Conservation (phyloP, 2,329 filamentous ascomycete species). For the Lecanosticta acicola region DNA sequence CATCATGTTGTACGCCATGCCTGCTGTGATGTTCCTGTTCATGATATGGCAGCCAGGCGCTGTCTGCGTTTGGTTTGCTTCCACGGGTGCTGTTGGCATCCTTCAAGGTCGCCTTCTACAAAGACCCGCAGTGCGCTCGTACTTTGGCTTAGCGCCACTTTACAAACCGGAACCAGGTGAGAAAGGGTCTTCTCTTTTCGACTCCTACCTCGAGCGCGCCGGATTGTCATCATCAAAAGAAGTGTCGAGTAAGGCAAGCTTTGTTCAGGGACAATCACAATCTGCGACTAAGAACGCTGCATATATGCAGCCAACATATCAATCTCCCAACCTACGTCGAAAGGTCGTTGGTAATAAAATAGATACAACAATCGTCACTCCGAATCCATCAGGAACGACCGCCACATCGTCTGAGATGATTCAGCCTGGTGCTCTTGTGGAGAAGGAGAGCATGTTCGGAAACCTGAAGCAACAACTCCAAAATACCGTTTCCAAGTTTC, state of each 20-base stretch:
- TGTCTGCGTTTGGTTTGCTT: constrained; percentile 59
- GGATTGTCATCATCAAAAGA: constrained; percentile 1
- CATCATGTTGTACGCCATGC: constrained; percentile 46
- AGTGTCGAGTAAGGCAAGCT: not conserved
- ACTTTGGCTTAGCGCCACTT: constrained; percentile 37
- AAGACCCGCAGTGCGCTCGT: constrained; percentile 32
- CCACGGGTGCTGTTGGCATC: constrained; percentile 38
- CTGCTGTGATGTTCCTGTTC: constrained; percentile 49
- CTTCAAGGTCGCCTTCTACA: constrained; percentile 37
- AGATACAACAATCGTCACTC: constrained; percentile 13
- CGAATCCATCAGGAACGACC: constrained; percentile 1
- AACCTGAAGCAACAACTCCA: not conserved
- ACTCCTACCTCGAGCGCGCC: constrained; percentile 2
- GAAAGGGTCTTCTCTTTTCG: constrained; percentile 5
- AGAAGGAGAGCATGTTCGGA: not conserved
- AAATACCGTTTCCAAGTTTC: not conserved
- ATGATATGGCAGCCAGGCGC: constrained; percentile 52
- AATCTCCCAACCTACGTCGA: constrained; percentile 14
- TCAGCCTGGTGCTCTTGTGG: constrained; percentile 5
- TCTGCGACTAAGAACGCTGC: constrained; percentile 14
- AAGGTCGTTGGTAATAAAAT: constrained; percentile 10
- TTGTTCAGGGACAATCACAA: not conserved
- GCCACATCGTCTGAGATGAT: constrained; percentile 15
- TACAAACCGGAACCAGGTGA: constrained; percentile 18
- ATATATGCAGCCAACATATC: constrained; percentile 18